A percentile compares a stretch with the other conserved stretches of the same genome.
Conservation (phyloP, 2,329 filamentous ascomycete genomes). For the Nakataea oryzae region DNA sequence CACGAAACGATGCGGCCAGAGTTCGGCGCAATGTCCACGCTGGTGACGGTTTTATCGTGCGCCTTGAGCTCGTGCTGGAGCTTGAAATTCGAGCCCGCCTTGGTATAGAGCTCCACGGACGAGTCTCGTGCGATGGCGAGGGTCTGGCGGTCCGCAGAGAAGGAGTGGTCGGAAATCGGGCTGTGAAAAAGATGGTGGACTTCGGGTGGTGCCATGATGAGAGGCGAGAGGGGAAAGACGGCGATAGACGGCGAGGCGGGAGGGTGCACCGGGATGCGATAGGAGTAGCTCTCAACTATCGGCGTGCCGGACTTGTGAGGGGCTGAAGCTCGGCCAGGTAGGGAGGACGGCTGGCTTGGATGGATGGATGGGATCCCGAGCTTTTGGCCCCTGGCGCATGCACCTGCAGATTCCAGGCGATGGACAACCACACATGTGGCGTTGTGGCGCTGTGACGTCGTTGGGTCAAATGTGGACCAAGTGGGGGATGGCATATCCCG, state of each 20-base stretch:
- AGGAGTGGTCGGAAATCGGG: constrained; percentile 95
- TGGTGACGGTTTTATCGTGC: constrained; percentile 93
- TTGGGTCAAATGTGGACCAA: too few relatives aligned
- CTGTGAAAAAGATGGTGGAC: constrained; percentile 95
- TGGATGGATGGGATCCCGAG: neutral
- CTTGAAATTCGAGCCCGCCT: constrained; percentile 62
- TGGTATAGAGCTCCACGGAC: constrained; percentile 77
- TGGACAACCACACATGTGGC: too few relatives aligned
- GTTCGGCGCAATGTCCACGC: constrained; percentile 86
- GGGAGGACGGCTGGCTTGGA: neutral
- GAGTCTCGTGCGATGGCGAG: constrained; percentile 88
- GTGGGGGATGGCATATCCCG: too few relatives aligned
- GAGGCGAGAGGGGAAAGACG: constrained; percentile 5
- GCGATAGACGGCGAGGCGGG: constrained; percentile 18
- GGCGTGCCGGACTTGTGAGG: constrained; percentile 17
- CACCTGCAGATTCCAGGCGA: neutral
- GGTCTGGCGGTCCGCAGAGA: constrained; percentile 81
- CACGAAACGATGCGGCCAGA: constrained; percentile 94
- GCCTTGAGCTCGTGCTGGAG: constrained; percentile 89
- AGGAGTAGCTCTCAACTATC: constrained; percentile 99
- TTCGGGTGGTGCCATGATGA: constrained; percentile 74
- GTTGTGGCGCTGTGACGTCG: too few relatives aligned
- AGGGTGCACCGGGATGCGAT: constrained; percentile 36
- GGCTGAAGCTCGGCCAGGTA: neutral
- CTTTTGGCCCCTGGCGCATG: neutral